These are phyloP conservation scores for Neurospora tetraspora DNA, from an alignment of 495 filamentous ascomycete species.

Conservation along the genomic window DNA sequence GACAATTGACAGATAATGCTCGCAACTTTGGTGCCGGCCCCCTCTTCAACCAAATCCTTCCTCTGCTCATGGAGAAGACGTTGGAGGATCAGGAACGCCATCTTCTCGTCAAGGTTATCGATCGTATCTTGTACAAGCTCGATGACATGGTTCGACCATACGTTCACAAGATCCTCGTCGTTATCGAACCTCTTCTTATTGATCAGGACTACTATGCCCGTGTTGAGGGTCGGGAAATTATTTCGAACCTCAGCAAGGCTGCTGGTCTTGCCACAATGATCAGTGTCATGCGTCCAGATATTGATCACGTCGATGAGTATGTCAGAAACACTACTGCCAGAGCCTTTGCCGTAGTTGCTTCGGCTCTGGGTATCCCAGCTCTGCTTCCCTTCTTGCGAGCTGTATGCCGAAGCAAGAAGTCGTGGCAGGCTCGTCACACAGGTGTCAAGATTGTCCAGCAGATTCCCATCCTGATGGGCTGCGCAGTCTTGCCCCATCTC, in stretches of 20 bases:
- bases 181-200: conserved; percentile 97
- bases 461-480: conserved; percentile 99
- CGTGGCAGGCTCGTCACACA: conserved; percentile 98
- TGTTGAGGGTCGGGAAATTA: conserved; percentile 96
- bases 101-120: conserved; percentile 97
- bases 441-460: conserved; percentile 99
- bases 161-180: conserved; percentile 96
- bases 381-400: conserved; percentile 91
- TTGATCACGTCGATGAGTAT: conserved; percentile 97
- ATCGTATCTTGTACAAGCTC: conserved; percentile 95
- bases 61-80: conserved; percentile 96
- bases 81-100: conserved; percentile 98
- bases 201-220: conserved; percentile 99
- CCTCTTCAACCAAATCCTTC: conserved; percentile 96
- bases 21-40: conserved; percentile 91
- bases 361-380: conserved; percentile 90
- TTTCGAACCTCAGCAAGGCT: conserved; percentile 93
- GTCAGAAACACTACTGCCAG: conserved; percentile 98
- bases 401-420: conserved; percentile 95
- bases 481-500: conserved; percentile 89
- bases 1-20: conserved; percentile 96
- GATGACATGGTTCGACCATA: conserved; percentile 95
- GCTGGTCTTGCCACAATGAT: conserved; percentile 99
- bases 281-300: conserved; percentile 96
- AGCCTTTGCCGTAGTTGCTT: conserved; percentile 95